A percentile compares a stretch with the other conserved stretches of the same genome.
Conservation (phyloP, 139 green algal genomes). For the Coelastrella sp. region DNA sequence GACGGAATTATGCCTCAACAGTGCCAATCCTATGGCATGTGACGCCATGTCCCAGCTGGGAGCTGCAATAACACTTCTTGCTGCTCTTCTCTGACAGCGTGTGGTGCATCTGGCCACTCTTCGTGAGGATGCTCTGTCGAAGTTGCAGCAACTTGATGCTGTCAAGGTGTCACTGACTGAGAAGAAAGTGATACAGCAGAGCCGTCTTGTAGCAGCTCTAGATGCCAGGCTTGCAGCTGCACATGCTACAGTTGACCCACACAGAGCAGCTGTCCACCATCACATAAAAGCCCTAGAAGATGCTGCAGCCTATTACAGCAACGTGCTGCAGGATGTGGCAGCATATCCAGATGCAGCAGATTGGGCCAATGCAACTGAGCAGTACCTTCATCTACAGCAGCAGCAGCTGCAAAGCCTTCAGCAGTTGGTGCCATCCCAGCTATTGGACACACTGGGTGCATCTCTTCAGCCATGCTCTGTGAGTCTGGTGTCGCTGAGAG, state of each 20-base stretch:
- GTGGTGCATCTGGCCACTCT: constrained; percentile 27
- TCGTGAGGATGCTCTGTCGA: constrained; percentile 2
- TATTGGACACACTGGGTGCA: neutral
- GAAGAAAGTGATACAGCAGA: constrained; percentile 24
- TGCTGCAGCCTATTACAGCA: constrained; percentile 28
- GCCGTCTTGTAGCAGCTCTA: constrained; percentile 33
- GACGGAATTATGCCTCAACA: no score
- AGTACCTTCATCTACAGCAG: constrained; percentile 27
- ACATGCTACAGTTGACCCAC: constrained; percentile 33
- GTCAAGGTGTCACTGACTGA: constrained; percentile 34
- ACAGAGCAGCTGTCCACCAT: constrained; percentile 7
- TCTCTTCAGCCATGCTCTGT: constrained; percentile 19
- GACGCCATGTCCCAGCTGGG: no score
- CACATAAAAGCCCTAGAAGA: constrained; percentile 21
- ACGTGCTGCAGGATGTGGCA: neutral
- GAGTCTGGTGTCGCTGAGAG: no score
- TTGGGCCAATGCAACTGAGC: constrained; percentile 5
- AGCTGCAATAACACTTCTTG: neutral
- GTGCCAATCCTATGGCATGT: no score
- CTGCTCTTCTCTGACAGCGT: neutral
- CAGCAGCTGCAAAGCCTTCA: neutral
- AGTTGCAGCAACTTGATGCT: constrained; percentile 5
- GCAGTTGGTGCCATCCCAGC: neutral
- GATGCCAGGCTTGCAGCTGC: constrained; percentile 28
- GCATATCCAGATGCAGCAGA: neutral